These are phyloP conservation scores for Dillenia suffruticosa DNA, from an alignment of 164 flowering plant species.

Conservation along the genomic window DNA sequence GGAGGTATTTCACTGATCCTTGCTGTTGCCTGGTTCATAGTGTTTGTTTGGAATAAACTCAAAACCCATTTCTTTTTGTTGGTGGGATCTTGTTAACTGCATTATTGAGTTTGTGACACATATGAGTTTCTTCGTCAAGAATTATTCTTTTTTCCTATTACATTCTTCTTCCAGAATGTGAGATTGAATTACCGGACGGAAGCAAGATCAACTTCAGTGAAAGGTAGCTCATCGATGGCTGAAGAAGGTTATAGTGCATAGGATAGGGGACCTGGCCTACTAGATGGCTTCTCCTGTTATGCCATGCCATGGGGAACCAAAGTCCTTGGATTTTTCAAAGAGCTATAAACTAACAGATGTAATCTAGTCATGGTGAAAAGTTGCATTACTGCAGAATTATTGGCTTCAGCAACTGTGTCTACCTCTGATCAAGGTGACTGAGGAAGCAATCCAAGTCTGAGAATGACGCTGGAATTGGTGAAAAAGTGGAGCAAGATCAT, in stretches of 20 bases:
- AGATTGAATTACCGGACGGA: conserved; percentile 47
- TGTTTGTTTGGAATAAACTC: background rate
- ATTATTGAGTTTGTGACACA: background rate
- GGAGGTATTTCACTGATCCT: conserved; percentile 47
- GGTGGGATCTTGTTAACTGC: background rate
- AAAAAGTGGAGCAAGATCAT: no score
- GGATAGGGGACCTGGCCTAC: no score
- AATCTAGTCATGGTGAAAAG: no score
- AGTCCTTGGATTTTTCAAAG: no score
- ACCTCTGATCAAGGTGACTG: no score
- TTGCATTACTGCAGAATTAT: no score
- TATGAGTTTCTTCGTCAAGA: background rate
- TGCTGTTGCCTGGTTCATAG: background rate
- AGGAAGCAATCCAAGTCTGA: no score
- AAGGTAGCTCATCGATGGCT: conserved; percentile 10
- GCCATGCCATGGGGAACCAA: no score
- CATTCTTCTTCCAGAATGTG: conserved; percentile 46
- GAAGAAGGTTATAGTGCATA: background rate
- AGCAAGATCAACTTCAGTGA: conserved; percentile 20
- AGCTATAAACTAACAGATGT: no score
- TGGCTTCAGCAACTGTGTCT: no score
- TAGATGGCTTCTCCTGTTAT: no score
- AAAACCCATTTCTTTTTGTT: background rate
- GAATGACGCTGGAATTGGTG: no score
- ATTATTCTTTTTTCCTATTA: background rate